Conservation (phyloP, 169 alveolate genomes). For the Ichthyophthirius multifiliis region DNA sequence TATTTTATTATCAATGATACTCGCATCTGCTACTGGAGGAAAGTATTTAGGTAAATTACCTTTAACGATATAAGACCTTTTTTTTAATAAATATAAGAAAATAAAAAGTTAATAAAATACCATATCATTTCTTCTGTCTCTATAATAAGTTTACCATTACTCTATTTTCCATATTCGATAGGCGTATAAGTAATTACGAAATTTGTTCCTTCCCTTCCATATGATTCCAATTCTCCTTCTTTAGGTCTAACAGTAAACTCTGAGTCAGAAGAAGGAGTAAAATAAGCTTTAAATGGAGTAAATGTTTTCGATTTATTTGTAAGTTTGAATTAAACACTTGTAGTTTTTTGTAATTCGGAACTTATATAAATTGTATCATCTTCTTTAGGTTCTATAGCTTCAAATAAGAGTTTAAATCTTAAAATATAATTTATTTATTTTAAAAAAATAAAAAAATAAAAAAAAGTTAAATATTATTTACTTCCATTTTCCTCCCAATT, state of each 20-base stretch:
- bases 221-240: conserved; percentile 85
- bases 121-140: conserved; percentile 92
- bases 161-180: conserved; percentile 91
- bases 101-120: conserved; percentile 26
- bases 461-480: neutral
- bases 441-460: neutral
- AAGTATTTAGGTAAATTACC: conserved; percentile 90
- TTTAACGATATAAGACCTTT: conserved; percentile 72
- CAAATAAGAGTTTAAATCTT: conserved; percentile 69
- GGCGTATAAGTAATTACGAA: conserved; percentile 89
- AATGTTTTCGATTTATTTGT: conserved; percentile 72
- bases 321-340: conserved; percentile 80
- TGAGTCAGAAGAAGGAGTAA: conserved; percentile 86
- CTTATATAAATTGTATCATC: conserved; percentile 89
- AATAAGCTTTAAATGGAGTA: conserved; percentile 89
- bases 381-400: conserved; percentile 88
- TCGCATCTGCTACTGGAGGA: conserved; percentile 86
- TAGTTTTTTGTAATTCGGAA: conserved; percentile 84
- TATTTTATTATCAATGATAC: conserved; percentile 62
- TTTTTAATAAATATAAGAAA: neutral
- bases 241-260: conserved; percentile 74
- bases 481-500: conserved; percentile 93
- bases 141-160: conserved; percentile 86
- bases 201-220: conserved; percentile 87
- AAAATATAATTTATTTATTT: neutral